These are phyloP conservation scores for Bruguiera gymnorhiza DNA, from an alignment of 345 rosid species.

Conservation along the genomic window DNA sequence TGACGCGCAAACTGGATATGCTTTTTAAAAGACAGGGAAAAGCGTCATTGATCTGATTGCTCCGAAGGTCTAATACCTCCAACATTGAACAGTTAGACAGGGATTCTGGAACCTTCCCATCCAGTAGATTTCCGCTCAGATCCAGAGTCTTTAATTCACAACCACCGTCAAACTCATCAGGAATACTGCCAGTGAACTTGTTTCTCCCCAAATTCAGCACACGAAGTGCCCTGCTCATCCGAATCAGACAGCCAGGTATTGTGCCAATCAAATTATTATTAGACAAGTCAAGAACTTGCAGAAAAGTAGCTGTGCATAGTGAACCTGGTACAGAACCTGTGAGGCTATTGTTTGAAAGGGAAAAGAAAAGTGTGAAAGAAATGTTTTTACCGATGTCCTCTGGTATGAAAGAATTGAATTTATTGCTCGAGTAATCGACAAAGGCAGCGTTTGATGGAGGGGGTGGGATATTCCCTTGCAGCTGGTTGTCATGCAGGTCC, in stretches of 20 bases:
- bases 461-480: neutral
- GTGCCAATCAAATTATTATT: slow-evolving; percentile 29
- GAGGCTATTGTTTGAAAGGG: slow-evolving; percentile 26
- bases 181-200: slow-evolving; percentile 11
- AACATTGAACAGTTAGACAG: slow-evolving; percentile 17
- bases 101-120: slow-evolving; percentile 26
- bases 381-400: neutral
- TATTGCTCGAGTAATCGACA: slow-evolving; percentile 29
- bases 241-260: slow-evolving; percentile 25
- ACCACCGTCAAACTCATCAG: neutral
- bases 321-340: slow-evolving; percentile 28
- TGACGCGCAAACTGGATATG: slow-evolving; percentile 25
- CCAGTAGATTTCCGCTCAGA: slow-evolving; percentile 27
- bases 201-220: slow-evolving; percentile 30
- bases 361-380: slow-evolving; percentile 9
- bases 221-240: neutral
- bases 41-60: slow-evolving; percentile 20
- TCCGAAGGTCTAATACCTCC: slow-evolving; percentile 34
- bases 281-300: slow-evolving; percentile 34
- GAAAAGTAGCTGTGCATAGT: slow-evolving; percentile 18
- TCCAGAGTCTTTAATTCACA: slow-evolving; percentile 28
- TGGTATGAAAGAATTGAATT: slow-evolving; percentile 17
- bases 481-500: neutral
- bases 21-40: slow-evolving; percentile 32
- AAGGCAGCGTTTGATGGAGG: neutral